phyloP scores from a whole-genome alignment of 2,329 filamentous ascomycete genomes.

The Xylariaceae sp. region DNA sequence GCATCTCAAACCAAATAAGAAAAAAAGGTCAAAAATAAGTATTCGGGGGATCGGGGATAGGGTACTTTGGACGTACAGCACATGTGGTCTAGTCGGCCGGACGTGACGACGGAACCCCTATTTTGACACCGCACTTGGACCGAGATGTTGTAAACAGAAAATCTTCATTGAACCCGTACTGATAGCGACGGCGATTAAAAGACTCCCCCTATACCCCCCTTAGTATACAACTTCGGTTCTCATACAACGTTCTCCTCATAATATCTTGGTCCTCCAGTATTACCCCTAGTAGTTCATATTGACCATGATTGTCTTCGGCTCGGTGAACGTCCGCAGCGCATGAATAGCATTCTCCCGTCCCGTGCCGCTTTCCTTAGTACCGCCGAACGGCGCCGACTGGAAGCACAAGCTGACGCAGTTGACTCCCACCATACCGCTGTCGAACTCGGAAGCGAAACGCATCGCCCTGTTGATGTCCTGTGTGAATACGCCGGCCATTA shows the following conservation, averaged over 20 bases:
- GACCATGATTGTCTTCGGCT: constrained; percentile 47
- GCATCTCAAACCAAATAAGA: no score
- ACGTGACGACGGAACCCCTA: no score
- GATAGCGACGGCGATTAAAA: neutral
- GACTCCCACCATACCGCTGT: constrained; percentile 67
- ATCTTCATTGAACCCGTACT: no score
- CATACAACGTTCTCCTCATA: neutral
- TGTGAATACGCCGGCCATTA: constrained; percentile 51
- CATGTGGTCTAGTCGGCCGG: no score
- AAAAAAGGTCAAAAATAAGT: no score
- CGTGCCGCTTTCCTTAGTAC: constrained; percentile 45
- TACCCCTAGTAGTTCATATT: constrained; percentile 30
- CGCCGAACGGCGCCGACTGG: constrained; percentile 43
- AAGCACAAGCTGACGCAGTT: constrained; percentile 44
- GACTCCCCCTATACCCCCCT: neutral
- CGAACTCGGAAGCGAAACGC: constrained; percentile 48
- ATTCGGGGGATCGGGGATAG: no score
- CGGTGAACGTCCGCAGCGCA: constrained; percentile 43
- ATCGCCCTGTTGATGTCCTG: constrained; percentile 59
- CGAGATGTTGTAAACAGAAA: no score
- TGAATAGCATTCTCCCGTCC: constrained; percentile 46
- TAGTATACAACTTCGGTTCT: neutral
- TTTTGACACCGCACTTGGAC: no score
- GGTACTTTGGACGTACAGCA: no score
- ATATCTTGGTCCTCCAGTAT: neutral